Percentiles rank a stretch among this genome's conserved stretches.
These are phyloP conservation scores for Tylopilus plumbeoviolaceoides DNA, from an alignment of 768 basidiomycete species.

Conservation along the genomic window DNA sequence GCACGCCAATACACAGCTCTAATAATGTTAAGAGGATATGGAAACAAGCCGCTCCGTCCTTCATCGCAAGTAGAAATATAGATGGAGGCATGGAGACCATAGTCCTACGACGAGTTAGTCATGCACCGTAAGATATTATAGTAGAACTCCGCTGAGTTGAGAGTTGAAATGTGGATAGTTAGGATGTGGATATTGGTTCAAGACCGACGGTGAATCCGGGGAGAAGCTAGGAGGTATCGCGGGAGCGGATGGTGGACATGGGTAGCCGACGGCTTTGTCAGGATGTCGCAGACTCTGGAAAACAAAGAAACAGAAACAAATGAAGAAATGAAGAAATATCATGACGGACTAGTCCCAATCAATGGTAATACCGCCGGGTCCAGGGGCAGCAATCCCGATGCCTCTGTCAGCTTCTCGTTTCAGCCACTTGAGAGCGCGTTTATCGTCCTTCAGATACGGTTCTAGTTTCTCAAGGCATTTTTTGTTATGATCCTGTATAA, in stretches of 20 bases:
- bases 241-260: conserved; percentile 3
- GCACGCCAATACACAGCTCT: conserved; percentile 7
- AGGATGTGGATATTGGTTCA: conserved; percentile 7
- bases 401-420: conserved; percentile 71
- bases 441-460: conserved; percentile 69
- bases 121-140: conserved; percentile 21
- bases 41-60: conserved; percentile 19
- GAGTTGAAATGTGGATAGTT: conserved; percentile 4
- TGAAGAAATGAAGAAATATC: not conserved
- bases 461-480: conserved; percentile 61
- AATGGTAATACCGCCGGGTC: conserved; percentile 68
- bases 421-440: conserved; percentile 77
- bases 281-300: conserved; percentile 2
- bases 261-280: not conserved
- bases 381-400: conserved; percentile 62
- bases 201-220: not conserved
- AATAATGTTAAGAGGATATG: conserved; percentile 25
- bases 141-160: conserved; percentile 13
- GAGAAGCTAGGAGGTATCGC: conserved; percentile 22
- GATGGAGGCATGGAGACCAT: conserved; percentile 4
- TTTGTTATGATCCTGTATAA: conserved; percentile 73
- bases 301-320: not conserved
- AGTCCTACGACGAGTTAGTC: conserved; percentile 25
- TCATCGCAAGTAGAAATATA: conserved; percentile 11
- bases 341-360: conserved; percentile 61